Evolutionary conservation across 352 stramenopile species (phyloP).

Genomic region (Pythium folliculosum): DNA sequence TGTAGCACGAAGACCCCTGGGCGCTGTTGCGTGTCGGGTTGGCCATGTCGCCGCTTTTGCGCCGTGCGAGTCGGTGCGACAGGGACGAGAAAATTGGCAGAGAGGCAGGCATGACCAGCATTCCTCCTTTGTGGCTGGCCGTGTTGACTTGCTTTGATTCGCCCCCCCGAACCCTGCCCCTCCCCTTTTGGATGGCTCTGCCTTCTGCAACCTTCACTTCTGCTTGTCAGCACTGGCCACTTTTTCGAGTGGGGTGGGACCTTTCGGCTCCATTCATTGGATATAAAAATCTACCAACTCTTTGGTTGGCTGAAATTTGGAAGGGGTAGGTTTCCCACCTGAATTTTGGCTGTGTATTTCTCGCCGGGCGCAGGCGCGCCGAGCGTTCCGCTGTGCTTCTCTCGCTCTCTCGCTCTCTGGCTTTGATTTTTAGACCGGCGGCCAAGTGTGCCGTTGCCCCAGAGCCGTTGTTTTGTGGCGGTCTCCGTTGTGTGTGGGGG

Average conservation of each 20-base stretch:
- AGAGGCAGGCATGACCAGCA: slow-evolving; percentile 7
- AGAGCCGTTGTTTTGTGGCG: slow-evolving; percentile 5
- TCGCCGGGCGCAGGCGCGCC: slow-evolving; percentile 1
- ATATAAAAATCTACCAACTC: background rate
- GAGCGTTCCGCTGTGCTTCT: slow-evolving; percentile 18
- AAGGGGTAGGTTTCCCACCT: background rate
- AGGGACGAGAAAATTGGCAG: slow-evolving; percentile 2
- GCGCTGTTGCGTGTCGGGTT: background rate
- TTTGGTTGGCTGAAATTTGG: background rate
- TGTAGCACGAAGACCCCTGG: too few relatives aligned
- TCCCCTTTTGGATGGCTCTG: slow-evolving; percentile 11
- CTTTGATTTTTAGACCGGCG: slow-evolving; percentile 4
- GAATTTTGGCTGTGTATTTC: background rate
- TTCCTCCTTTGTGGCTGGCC: background rate
- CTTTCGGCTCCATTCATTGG: background rate
- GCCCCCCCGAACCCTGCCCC: slow-evolving; percentile 13
- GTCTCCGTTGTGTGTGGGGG: slow-evolving; percentile 12
- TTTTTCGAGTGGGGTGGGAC: background rate
- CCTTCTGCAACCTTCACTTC: slow-evolving; percentile 15
- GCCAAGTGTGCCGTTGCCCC: background rate
- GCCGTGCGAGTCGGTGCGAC: background rate
- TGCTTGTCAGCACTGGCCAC: slow-evolving; percentile 14
- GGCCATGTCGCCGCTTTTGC: background rate
- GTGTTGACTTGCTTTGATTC: slow-evolving; percentile 7
- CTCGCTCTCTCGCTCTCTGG: slow-evolving; percentile 10